A percentile compares a stretch with the other conserved stretches of the same genome.
Evolutionary conservation across 1,284 basidiomycete species (phyloP).

Genomic region (Cryptococcus floricola): DNA sequence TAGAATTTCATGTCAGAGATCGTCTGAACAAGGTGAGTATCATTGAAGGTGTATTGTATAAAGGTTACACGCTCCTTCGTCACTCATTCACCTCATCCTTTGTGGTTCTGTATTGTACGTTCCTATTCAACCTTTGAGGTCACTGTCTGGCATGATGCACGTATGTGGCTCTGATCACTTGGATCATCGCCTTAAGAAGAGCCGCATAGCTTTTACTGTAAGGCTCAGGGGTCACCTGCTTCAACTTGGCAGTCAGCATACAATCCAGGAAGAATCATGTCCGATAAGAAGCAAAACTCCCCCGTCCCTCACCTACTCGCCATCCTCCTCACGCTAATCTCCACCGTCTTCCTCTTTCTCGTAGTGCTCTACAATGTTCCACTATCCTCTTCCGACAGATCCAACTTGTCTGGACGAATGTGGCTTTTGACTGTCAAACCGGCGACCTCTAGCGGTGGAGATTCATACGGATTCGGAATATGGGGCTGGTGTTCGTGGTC

Average conservation of each 20-base stretch:
- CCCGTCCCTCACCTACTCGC: slow-evolving; percentile 2
- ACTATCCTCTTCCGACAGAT: neutral
- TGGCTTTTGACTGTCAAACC: slow-evolving; percentile 4
- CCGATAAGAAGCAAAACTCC: slow-evolving; percentile 2
- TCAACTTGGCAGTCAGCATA: neutral
- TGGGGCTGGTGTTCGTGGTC: slow-evolving; percentile 14
- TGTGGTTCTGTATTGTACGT: too few relatives aligned
- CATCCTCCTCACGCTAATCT: slow-evolving; percentile 1
- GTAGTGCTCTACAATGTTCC: slow-evolving; percentile 12
- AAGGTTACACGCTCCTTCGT: neutral
- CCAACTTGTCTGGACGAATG: neutral
- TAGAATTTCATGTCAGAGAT: too few relatives aligned
- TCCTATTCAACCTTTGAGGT: too few relatives aligned
- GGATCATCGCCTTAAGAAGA: too few relatives aligned
- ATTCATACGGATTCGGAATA: slow-evolving; percentile 5
- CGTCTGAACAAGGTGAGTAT: too few relatives aligned
- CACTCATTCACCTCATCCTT: neutral
- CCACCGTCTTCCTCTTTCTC: slow-evolving; percentile 5
- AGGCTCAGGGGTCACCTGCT: too few relatives aligned
- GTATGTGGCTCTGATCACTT: too few relatives aligned
- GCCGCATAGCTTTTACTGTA: too few relatives aligned
- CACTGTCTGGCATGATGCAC: too few relatives aligned
- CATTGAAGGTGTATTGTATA: too few relatives aligned
- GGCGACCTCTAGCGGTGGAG: neutral
- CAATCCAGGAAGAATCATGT: neutral